Conservation (phyloP, 2,329 filamentous ascomycete species). For the Sclerotiophoma versabilis region DNA sequence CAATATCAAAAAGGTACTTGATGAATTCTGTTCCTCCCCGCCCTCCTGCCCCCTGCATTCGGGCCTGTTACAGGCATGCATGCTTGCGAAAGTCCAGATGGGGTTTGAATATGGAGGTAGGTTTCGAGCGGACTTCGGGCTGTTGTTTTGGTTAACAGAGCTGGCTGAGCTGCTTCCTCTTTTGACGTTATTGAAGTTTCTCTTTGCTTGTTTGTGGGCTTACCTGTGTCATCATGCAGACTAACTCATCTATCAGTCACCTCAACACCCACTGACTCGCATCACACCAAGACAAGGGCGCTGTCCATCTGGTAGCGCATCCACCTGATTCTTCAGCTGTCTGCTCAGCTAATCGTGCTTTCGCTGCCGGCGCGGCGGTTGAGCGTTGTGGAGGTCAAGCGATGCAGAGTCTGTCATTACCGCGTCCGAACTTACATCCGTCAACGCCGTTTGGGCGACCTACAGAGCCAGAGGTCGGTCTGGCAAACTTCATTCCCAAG, state of each 20-base stretch:
- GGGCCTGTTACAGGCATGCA: constrained; percentile 2
- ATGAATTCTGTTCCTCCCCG: constrained; percentile 6
- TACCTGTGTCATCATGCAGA: constrained; percentile 44
- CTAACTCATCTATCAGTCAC: constrained; percentile 32
- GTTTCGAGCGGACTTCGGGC: not conserved
- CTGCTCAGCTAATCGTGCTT: constrained; percentile 39
- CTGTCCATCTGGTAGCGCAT: constrained; percentile 23
- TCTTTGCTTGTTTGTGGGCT: constrained; percentile 36
- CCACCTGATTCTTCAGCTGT: constrained; percentile 28
- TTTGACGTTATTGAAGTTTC: constrained; percentile 23
- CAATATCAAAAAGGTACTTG: constrained; percentile 24
- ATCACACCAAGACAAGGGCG: constrained; percentile 27
- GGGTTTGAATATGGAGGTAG: not conserved
- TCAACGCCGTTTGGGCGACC: constrained; percentile 48
- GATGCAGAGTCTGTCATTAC: constrained; percentile 53
- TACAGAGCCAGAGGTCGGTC: constrained; percentile 45
- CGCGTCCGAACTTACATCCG: constrained; percentile 46
- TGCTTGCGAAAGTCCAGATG: constrained; percentile 6
- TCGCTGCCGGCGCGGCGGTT: constrained; percentile 45
- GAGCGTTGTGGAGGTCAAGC: constrained; percentile 47
- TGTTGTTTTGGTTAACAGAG: constrained; percentile 2
- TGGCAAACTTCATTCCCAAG: constrained; percentile 43
- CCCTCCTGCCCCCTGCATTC: constrained; percentile 11
- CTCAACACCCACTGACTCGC: constrained; percentile 26
- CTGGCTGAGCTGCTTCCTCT: constrained; percentile 9